Percentiles rank a stretch among this genome's conserved stretches.
Evolutionary conservation across 495 filamentous ascomycete species (phyloP).

Genomic region (Penicillium verhagenii): DNA sequence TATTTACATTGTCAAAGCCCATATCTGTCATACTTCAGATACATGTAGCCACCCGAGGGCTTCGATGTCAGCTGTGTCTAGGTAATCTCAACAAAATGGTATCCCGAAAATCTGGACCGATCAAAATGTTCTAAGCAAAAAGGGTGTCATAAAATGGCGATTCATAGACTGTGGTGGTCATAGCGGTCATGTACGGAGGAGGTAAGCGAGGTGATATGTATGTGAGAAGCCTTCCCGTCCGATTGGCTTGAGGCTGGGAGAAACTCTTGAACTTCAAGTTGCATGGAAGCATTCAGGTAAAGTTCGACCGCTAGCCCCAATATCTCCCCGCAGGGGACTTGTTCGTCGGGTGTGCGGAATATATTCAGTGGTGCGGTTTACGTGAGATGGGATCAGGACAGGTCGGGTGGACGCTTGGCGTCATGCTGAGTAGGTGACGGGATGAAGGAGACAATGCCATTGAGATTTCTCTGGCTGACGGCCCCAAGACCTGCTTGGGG

Average conservation of each 20-base stretch:
- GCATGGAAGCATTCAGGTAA: background rate
- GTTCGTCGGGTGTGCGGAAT: background rate
- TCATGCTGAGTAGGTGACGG: slow-evolving; percentile 33
- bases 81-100: background rate
- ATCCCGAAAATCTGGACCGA: background rate
- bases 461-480: slow-evolving; percentile 20
- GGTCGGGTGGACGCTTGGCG: slow-evolving; percentile 18
- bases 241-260: background rate
- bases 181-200: background rate
- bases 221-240: background rate
- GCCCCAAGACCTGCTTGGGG: slow-evolving; percentile 15
- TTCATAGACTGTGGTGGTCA: background rate
- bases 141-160: background rate
- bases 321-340: background rate
- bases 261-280: background rate
- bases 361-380: slow-evolving; percentile 15
- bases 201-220: background rate
- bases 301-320: background rate
- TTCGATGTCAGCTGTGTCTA: background rate
- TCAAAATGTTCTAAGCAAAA: slow-evolving; percentile 10
- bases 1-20: background rate
- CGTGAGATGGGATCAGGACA: slow-evolving; percentile 20
- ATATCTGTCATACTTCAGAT: background rate
- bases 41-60: background rate
- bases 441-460: slow-evolving; percentile 31